phyloP scores from a whole-genome alignment of 345 rosid genomes.

The Pistacia atlantica region DNA sequence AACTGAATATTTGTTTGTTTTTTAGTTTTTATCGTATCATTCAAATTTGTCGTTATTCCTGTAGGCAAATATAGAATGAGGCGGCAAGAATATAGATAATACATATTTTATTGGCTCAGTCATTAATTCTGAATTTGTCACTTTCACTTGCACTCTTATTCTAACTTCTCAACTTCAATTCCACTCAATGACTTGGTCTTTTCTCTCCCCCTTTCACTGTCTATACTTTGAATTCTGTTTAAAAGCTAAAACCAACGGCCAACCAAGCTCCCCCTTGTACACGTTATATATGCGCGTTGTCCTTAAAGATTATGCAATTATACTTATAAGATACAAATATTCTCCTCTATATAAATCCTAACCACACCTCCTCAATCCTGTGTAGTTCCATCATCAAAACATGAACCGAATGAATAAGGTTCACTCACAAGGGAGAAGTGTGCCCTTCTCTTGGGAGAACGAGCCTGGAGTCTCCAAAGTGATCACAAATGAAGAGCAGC shows the following conservation, averaged over 20 bases:
- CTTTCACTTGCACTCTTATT: not conserved
- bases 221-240: not conserved
- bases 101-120: not conserved
- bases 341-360: not conserved
- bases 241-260: not conserved
- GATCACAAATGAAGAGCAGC: not conserved
- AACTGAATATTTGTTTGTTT: not conserved
- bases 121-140: not conserved
- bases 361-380: not conserved
- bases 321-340: no score
- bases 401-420: not conserved
- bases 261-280: not conserved
- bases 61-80: not conserved
- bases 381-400: not conserved
- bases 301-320: no score
- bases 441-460: constrained; percentile 28
- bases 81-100: not conserved
- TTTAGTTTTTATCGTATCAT: not conserved
- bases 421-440: not conserved
- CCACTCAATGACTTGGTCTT: not conserved
- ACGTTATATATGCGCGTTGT: not conserved
- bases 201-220: not conserved
- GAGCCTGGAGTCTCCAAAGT: constrained; percentile 25
- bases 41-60: not conserved
- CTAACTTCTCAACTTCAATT: not conserved